Evolutionary conservation across 768 basidiomycete species (phyloP).

Genomic region (Trametes maxima): DNA sequence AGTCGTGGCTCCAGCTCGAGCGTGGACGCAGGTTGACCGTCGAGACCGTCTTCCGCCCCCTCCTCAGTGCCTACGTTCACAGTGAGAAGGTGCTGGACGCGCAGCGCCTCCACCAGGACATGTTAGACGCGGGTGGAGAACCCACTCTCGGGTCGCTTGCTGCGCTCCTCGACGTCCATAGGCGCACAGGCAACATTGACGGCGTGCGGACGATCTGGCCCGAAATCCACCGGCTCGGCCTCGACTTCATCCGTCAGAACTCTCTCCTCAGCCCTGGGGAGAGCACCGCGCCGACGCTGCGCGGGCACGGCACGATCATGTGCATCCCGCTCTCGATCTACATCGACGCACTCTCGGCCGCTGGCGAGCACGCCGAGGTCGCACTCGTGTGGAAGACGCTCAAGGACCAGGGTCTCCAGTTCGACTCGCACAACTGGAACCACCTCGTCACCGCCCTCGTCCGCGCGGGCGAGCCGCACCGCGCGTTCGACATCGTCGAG

Average conservation of each 20-base stretch:
- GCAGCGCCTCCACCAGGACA: conserved; percentile 56
- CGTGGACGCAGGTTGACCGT: conserved; percentile 47
- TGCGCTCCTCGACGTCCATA: conserved; percentile 72
- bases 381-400: conserved; percentile 68
- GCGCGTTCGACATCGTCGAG: conserved; percentile 83
- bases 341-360: conserved; percentile 71
- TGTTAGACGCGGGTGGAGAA: conserved; percentile 54
- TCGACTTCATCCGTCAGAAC: conserved; percentile 41
- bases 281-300: conserved; percentile 14
- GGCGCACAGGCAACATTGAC: conserved; percentile 55
- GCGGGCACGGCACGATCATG: conserved; percentile 56
- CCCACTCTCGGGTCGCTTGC: conserved; percentile 64
- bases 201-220: conserved; percentile 68
- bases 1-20: conserved; percentile 42
- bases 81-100: conserved; percentile 52
- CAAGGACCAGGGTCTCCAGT: conserved; percentile 63
- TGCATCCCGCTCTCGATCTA: conserved; percentile 80
- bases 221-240: conserved; percentile 60
- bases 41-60: conserved; percentile 60
- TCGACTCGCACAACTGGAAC: conserved; percentile 93
- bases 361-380: conserved; percentile 62
- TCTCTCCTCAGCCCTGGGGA: conserved; percentile 34
- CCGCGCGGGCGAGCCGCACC: conserved; percentile 78
- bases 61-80: conserved; percentile 55
- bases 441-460: conserved; percentile 75